These are phyloP conservation scores for Brassica hybrid DNA, from an alignment of 441 rosid genomes.

Conservation along the genomic window DNA sequence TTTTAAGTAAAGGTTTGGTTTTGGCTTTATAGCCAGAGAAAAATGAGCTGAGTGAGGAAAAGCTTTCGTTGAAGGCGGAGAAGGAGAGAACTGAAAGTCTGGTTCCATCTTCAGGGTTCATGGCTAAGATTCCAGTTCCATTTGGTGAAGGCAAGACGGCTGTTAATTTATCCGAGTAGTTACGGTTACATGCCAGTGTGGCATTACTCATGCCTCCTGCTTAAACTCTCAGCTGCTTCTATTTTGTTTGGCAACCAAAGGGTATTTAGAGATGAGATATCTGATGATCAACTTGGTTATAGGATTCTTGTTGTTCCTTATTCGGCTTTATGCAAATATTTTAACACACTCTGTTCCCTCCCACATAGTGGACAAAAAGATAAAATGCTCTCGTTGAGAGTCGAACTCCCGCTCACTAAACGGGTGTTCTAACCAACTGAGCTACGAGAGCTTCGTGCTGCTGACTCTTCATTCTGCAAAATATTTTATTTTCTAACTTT, in stretches of 20 bases:
- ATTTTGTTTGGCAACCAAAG: too few species aligned
- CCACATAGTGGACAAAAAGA: background rate
- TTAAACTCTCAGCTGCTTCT: slow-evolving; percentile 35
- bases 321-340: background rate
- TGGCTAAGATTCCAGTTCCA: slow-evolving; percentile 57
- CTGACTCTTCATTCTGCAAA: slow-evolving; percentile 44
- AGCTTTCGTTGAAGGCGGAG: slow-evolving; percentile 67
- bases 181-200: slow-evolving; percentile 87
- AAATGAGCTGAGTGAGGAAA: slow-evolving; percentile 86
- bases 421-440: slow-evolving; percentile 99
- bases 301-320: background rate
- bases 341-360: background rate
- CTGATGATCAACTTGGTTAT: too few species aligned
- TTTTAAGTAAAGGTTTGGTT: slow-evolving; percentile 11
- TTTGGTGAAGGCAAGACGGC: slow-evolving; percentile 75
- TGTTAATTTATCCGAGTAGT: slow-evolving; percentile 52
- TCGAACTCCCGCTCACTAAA: slow-evolving; percentile 98
- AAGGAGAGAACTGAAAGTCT: slow-evolving; percentile 66
- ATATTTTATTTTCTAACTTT: background rate
- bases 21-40: slow-evolving; percentile 71
- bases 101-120: slow-evolving; percentile 59
- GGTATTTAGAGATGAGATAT: too few species aligned
- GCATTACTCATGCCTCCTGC: slow-evolving; percentile 95
- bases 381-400: slow-evolving; percentile 66
- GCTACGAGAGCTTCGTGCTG: slow-evolving; percentile 89